Percentiles rank a stretch among this genome's conserved stretches.
phyloP scores from a whole-genome alignment of 2,329 filamentous ascomycete genomes.

The Ceratocystis lukuohia region DNA sequence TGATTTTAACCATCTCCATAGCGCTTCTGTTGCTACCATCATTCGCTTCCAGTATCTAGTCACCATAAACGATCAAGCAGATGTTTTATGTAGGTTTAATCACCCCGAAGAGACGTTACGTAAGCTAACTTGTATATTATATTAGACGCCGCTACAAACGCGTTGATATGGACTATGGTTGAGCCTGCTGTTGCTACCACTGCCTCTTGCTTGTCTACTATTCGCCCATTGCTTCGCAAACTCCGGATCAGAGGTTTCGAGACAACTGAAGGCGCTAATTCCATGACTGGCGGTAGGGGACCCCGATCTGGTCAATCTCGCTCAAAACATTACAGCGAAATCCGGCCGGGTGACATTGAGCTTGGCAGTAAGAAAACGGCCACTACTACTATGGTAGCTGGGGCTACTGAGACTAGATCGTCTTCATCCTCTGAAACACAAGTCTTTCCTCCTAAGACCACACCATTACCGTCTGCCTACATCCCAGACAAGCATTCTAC shows the following conservation, averaged over 20 bases:
- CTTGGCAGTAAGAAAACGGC: conserved; percentile 15
- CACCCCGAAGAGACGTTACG: neutral
- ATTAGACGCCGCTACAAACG: conserved; percentile 34
- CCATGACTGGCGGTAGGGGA: conserved; percentile 9
- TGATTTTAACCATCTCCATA: conserved; percentile 21
- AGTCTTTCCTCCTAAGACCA: neutral
- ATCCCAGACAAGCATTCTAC: neutral
- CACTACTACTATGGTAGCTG: conserved; percentile 12
- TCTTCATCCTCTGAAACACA: conserved; percentile 15
- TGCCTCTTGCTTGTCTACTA: conserved; percentile 41
- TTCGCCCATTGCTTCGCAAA: conserved; percentile 40
- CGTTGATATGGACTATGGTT: conserved; percentile 44
- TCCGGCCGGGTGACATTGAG: conserved; percentile 13
- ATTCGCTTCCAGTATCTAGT: conserved; percentile 38
- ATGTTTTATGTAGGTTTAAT: conserved; percentile 35
- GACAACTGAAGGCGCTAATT: conserved; percentile 15
- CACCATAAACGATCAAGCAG: conserved; percentile 32
- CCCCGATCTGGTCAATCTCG: conserved; percentile 25
- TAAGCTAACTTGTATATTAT: neutral
- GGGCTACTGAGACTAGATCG: conserved; percentile 14
- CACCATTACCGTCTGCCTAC: neutral
- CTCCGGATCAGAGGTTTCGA: conserved; percentile 36
- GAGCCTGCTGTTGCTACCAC: conserved; percentile 43
- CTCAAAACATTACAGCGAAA: conserved; percentile 18
- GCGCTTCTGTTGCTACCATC: conserved; percentile 41